Percentiles rank a stretch among this genome's conserved stretches.
Evolutionary conservation across 1,139 yeast species (phyloP).

Genomic region (Yamadazyma trypodendri): DNA sequence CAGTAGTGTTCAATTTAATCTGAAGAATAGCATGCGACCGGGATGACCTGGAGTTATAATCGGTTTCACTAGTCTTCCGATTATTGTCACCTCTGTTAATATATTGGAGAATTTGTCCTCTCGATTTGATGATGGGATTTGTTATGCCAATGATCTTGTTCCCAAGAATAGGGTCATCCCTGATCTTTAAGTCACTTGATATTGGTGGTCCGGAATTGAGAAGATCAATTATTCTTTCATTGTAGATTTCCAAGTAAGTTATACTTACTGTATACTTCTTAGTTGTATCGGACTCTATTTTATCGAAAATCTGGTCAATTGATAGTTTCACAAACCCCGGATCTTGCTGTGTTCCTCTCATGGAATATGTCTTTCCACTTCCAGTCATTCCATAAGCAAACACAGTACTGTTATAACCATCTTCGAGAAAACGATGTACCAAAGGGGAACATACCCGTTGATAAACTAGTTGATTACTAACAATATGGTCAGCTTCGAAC

Average conservation of each 20-base stretch:
- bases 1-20: constrained; percentile 52
- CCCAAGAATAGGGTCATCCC: constrained; percentile 75
- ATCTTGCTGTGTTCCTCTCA: constrained; percentile 71
- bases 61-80: constrained; percentile 85
- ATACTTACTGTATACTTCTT: constrained; percentile 48
- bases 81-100: constrained; percentile 70
- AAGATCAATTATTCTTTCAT: constrained; percentile 80
- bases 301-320: constrained; percentile 61
- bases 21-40: constrained; percentile 92
- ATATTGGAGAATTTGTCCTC: constrained; percentile 59
- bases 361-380: constrained; percentile 89
- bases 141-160: constrained; percentile 75
- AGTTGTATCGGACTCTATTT: constrained; percentile 33
- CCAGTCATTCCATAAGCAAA: constrained; percentile 93
- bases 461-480: constrained; percentile 62
- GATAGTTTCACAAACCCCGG: constrained; percentile 82
- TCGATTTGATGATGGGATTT: constrained; percentile 54
- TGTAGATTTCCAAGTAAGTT: constrained; percentile 86
- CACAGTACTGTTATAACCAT: constrained; percentile 85
- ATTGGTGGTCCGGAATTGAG: constrained; percentile 28
- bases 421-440: constrained; percentile 59
- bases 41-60: constrained; percentile 80
- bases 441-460: constrained; percentile 58
- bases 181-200: constrained; percentile 57
- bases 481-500: constrained; percentile 47